These are phyloP conservation scores for Kernera saxatilis DNA, from an alignment of 345 rosid species.

Conservation along the genomic window DNA sequence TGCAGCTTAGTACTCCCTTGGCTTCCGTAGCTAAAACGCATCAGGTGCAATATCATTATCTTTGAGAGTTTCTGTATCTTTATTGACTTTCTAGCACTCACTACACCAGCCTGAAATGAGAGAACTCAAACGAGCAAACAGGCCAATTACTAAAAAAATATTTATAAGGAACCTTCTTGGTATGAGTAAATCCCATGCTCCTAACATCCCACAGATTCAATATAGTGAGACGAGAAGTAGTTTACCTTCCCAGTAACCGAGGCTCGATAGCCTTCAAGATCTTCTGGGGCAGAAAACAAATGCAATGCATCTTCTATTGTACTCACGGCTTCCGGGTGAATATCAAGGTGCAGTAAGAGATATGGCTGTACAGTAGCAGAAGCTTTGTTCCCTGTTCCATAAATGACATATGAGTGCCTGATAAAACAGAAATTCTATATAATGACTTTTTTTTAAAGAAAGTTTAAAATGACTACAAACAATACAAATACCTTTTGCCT, in stretches of 20 bases:
- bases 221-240: neutral
- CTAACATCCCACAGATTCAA: neutral
- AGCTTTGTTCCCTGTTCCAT: conserved; percentile 57
- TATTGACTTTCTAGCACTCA: conserved; percentile 76
- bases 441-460: neutral
- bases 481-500: conserved; percentile 52
- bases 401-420: conserved; percentile 1
- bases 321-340: conserved; percentile 60
- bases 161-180: neutral
- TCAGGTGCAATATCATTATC: conserved; percentile 87
- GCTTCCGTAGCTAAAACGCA: conserved; percentile 89
- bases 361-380: conserved; percentile 89
- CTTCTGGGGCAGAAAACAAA: conserved; percentile 69
- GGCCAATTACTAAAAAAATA: neutral
- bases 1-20: conserved; percentile 89
- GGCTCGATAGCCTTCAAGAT: conserved; percentile 84
- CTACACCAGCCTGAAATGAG: conserved; percentile 59
- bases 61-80: conserved; percentile 79
- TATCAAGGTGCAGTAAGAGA: conserved; percentile 86
- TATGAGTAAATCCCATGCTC: neutral
- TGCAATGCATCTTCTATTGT: conserved; percentile 82
- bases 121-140: conserved; percentile 11
- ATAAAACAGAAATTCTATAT: neutral
- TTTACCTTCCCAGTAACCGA: conserved; percentile 77
- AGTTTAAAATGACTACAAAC: neutral